Conservation (phyloP, 306 rosid species). For the Cucumis cinereus region DNA sequence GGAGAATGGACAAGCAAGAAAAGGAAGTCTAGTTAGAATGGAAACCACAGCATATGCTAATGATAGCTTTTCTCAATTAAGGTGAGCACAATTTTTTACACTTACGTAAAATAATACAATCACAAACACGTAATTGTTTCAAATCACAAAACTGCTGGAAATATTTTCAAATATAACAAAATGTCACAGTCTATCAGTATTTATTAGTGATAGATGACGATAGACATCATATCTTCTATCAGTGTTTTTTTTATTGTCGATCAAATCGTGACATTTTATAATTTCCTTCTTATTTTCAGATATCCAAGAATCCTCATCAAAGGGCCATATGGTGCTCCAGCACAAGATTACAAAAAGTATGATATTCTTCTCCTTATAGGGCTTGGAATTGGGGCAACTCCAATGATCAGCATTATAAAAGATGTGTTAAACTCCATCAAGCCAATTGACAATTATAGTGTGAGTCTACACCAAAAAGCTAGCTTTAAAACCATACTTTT, state of each 20-base stretch:
- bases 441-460: conserved; percentile 11
- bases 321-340: conserved; percentile 96
- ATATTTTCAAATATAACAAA: too few species aligned
- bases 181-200: too few species aligned
- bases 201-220: too few species aligned
- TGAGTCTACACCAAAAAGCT: conserved; percentile 19
- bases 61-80: conserved; percentile 8
- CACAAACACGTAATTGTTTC: too few species aligned
- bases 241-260: too few species aligned
- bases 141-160: too few species aligned
- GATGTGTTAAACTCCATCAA: conserved; percentile 56
- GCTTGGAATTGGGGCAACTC: conserved; percentile 91
- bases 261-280: too few species aligned
- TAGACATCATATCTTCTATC: too few species aligned
- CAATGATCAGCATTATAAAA: conserved; percentile 79
- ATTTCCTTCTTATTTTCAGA: conserved; percentile 3
- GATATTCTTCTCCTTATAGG: conserved; percentile 82
- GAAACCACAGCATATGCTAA: conserved; percentile 37
- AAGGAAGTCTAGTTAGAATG: conserved; percentile 46
- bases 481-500: background rate
- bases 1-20: conserved; percentile 27
- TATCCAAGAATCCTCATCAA: conserved; percentile 67
- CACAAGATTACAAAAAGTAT: conserved; percentile 60
- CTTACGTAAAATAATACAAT: too few species aligned
- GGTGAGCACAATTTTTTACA: conserved; percentile 21